phyloP scores from a whole-genome alignment of 148 eudicot species.

The Mesembryanthemum crystallinum region DNA sequence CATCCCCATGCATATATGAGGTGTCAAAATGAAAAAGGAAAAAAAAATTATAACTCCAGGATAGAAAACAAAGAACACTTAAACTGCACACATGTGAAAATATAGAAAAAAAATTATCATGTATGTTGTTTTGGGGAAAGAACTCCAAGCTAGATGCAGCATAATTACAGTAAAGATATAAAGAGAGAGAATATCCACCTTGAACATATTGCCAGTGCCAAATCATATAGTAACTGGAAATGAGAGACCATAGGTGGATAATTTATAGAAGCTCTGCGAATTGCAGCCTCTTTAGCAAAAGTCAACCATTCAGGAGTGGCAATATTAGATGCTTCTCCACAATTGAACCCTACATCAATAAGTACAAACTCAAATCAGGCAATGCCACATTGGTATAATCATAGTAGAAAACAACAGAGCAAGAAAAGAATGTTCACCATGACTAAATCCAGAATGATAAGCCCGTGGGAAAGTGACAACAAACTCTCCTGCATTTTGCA shows the following conservation, averaged over 20 bases:
- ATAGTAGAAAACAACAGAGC: background rate
- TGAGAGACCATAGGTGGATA: conserved; percentile 99
- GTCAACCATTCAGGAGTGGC: conserved; percentile 97
- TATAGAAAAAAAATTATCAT: background rate
- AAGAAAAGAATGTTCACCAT: conserved; percentile 44
- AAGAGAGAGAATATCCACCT: conserved; percentile 48
- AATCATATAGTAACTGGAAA: conserved; percentile 91
- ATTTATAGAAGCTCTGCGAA: conserved; percentile 93
- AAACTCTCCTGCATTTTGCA: conserved; percentile 98
- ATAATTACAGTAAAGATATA: background rate
- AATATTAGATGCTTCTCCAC: conserved; percentile 96
- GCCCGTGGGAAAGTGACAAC: conserved; percentile 98
- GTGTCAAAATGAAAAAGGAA: background rate
- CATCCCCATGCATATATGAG: background rate
- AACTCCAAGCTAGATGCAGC: background rate
- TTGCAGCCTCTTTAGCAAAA: conserved; percentile 93
- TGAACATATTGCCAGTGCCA: conserved; percentile 73
- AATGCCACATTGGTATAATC: background rate
- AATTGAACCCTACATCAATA: conserved; percentile 60
- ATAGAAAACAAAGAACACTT: background rate
- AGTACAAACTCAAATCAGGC: conserved; percentile 9
- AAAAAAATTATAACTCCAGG: background rate
- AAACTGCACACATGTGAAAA: background rate
- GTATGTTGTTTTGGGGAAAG: background rate
- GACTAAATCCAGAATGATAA: conserved; percentile 98